Percentiles rank a stretch among this genome's conserved stretches.
These are phyloP conservation scores for Recurvomyces mirabilis DNA, from an alignment of 495 filamentous ascomycete genomes.

Conservation along the genomic window DNA sequence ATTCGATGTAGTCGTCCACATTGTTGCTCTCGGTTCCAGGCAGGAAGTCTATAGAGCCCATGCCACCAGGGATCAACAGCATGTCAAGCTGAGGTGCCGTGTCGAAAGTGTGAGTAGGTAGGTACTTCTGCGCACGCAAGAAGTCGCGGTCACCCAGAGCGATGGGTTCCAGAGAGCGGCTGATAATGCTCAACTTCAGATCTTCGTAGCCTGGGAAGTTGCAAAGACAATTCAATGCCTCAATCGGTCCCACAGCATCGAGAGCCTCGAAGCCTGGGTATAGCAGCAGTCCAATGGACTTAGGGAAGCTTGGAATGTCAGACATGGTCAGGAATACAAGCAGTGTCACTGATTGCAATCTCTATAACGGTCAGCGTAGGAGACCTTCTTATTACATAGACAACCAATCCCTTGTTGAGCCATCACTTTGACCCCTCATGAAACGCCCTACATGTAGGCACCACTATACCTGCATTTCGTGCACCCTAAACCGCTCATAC, in stretches of 20 bases:
- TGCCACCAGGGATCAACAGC: constrained; percentile 53
- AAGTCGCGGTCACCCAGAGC: constrained; percentile 27
- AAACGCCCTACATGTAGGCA: too few relatives aligned
- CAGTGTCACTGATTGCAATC: too few relatives aligned
- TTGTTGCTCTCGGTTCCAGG: constrained; percentile 27
- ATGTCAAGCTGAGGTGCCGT: constrained; percentile 45
- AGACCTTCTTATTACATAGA: too few relatives aligned
- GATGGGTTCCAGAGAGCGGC: constrained; percentile 44
- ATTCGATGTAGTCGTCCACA: constrained; percentile 26
- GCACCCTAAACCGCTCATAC: too few relatives aligned
- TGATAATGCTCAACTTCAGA: constrained; percentile 39
- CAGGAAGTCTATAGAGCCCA: constrained; percentile 6
- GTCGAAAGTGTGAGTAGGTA: constrained; percentile 53
- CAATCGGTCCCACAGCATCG: constrained; percentile 51
- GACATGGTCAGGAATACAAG: too few relatives aligned
- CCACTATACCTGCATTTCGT: too few relatives aligned
- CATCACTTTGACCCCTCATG: too few relatives aligned
- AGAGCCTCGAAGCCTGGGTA: constrained; percentile 46
- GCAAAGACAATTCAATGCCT: constrained; percentile 48
- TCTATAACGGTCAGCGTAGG: too few relatives aligned
- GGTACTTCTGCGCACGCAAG: constrained; percentile 30
- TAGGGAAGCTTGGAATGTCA: too few relatives aligned
- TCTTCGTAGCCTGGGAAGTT: constrained; percentile 12
- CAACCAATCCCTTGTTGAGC: too few relatives aligned
- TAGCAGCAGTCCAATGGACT: too few relatives aligned